Conservation (phyloP, 495 filamentous ascomycete genomes). For the Xylaria sp. region DNA sequence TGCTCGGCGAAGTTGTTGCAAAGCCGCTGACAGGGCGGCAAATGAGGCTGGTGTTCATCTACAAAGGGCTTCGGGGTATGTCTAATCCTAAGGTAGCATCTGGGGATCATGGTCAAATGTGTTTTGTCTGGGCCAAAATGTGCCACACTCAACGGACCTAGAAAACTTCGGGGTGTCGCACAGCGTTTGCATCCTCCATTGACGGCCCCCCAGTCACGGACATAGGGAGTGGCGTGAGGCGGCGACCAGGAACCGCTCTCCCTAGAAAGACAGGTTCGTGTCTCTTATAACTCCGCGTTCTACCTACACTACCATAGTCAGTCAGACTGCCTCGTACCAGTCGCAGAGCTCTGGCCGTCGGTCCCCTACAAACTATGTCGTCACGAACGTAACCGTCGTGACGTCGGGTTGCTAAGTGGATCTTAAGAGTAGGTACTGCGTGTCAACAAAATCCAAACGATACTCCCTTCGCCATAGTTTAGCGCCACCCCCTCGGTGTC, state of each 20-base stretch:
- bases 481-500: constrained; percentile 16
- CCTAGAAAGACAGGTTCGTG: background rate
- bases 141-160: constrained; percentile 12
- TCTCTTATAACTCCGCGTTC: background rate
- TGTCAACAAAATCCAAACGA: background rate
- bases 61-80: constrained; percentile 17
- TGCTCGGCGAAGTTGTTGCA: constrained; percentile 7
- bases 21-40: constrained; percentile 20
- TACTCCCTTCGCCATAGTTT: background rate
- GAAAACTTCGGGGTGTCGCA: constrained; percentile 18
- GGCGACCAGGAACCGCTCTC: constrained; percentile 5
- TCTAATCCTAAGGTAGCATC: constrained; percentile 26
- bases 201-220: background rate
- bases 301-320: background rate
- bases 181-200: constrained; percentile 20
- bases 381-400: background rate
- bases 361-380: background rate
- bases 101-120: constrained; percentile 32
- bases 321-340: background rate
- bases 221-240: constrained; percentile 4
- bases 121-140: constrained; percentile 10
- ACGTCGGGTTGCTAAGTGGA: background rate
- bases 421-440: background rate
- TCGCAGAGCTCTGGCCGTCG: background rate
- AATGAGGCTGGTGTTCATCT: constrained; percentile 14